phyloP scores from a whole-genome alignment of 306 rosid genomes.

The Ziziphus jujuba region DNA sequence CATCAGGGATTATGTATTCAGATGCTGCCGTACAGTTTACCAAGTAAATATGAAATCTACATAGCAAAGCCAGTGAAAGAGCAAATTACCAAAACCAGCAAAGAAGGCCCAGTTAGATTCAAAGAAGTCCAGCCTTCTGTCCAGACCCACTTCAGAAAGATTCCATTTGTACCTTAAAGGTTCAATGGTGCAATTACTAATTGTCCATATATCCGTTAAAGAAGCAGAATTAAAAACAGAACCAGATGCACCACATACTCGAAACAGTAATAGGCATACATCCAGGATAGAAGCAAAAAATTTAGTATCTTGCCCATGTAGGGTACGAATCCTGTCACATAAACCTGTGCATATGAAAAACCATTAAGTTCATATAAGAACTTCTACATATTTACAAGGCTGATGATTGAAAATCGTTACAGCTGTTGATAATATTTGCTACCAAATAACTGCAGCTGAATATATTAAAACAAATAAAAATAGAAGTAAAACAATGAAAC shows the following conservation, averaged over 20 bases:
- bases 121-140: slow-evolving; percentile 73
- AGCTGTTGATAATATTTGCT: neutral
- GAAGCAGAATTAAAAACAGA: slow-evolving; percentile 23
- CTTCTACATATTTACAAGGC: neutral
- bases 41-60: neutral
- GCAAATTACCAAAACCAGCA: slow-evolving; percentile 79
- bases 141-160: slow-evolving; percentile 74
- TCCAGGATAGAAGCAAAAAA: slow-evolving; percentile 85
- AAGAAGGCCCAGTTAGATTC: slow-evolving; percentile 93
- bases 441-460: neutral
- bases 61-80: slow-evolving; percentile 1
- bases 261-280: slow-evolving; percentile 95
- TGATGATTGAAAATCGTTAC: neutral
- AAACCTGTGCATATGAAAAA: slow-evolving; percentile 56
- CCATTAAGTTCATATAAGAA: slow-evolving; percentile 19
- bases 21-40: neutral
- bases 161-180: slow-evolving; percentile 87
- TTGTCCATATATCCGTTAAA: slow-evolving; percentile 12
- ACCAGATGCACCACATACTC: slow-evolving; percentile 62
- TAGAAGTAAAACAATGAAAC: too few relatives aligned
- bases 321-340: slow-evolving; percentile 80
- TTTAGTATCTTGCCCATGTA: slow-evolving; percentile 75
- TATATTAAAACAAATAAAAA: neutral
- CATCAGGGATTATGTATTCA: neutral
- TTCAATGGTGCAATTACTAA: slow-evolving; percentile 20